Evolutionary conservation across 352 stramenopile species (phyloP).

Genomic region (Elongisporangium senticosum): DNA sequence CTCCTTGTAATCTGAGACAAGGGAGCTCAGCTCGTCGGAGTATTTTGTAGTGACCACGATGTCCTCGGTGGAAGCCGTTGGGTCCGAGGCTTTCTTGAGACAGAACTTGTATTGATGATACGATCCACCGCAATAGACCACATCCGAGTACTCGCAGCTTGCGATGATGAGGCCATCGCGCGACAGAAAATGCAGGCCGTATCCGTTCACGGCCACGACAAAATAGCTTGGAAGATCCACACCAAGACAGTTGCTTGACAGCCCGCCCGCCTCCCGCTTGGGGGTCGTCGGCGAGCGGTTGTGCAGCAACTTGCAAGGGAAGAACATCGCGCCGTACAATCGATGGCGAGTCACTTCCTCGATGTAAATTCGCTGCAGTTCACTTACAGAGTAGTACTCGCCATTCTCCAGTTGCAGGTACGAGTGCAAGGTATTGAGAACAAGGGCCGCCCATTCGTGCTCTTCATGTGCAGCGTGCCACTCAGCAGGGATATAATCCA

Average conservation of each 20-base stretch:
- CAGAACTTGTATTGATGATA: slow-evolving; percentile 71
- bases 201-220: slow-evolving; percentile 84
- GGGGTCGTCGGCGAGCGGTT: slow-evolving; percentile 11
- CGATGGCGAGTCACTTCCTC: slow-evolving; percentile 75
- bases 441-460: slow-evolving; percentile 72
- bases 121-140: slow-evolving; percentile 44
- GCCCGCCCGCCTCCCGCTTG: slow-evolving; percentile 16
- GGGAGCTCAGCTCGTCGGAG: slow-evolving; percentile 52
- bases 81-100: slow-evolving; percentile 33
- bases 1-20: slow-evolving; percentile 74
- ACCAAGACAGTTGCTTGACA: slow-evolving; percentile 16
- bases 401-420: slow-evolving; percentile 47
- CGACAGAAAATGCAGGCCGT: slow-evolving; percentile 89
- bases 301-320: slow-evolving; percentile 68
- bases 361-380: slow-evolving; percentile 83
- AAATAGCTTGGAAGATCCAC: slow-evolving; percentile 81
- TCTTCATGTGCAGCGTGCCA: slow-evolving; percentile 71
- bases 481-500: slow-evolving; percentile 82
- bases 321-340: slow-evolving; percentile 87
- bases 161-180: slow-evolving; percentile 54
- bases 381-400: slow-evolving; percentile 25
- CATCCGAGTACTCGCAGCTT: slow-evolving; percentile 62
- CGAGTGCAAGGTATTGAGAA: slow-evolving; percentile 53
- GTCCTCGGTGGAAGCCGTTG: slow-evolving; percentile 37
- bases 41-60: slow-evolving; percentile 65